A percentile compares a stretch with the other conserved stretches of the same genome.
Evolutionary conservation across 202 grass and related monocot genomes (phyloP).

Genomic region (Panicum hallii): DNA sequence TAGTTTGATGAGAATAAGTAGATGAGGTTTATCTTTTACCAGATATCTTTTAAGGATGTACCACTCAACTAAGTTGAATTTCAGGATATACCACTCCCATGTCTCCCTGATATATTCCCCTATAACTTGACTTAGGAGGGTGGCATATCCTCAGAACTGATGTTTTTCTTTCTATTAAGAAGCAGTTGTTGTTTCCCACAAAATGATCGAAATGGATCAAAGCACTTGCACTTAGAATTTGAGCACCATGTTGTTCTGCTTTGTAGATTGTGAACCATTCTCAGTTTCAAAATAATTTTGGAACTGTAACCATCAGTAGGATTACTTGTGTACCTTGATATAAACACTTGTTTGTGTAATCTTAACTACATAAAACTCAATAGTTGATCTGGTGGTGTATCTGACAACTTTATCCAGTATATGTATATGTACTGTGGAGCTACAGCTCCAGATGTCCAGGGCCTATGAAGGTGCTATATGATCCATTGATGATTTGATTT

Average conservation of each 20-base stretch:
- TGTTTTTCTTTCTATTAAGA: not conserved
- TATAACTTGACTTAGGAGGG: not conserved
- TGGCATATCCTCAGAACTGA: not conserved
- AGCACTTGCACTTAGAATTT: not conserved
- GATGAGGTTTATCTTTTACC: constrained; percentile 1
- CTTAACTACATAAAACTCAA: not conserved
- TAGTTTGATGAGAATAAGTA: constrained; percentile 13
- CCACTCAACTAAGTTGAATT: not conserved
- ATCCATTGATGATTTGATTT: not conserved
- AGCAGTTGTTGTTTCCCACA: not conserved
- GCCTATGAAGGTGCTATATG: constrained; percentile 23
- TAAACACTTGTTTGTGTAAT: not conserved
- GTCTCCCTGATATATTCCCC: not conserved
- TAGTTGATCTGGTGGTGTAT: not conserved
- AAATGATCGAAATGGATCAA: not conserved
- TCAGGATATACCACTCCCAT: not conserved
- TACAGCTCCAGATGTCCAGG: constrained; percentile 22
- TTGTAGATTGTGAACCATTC: not conserved
- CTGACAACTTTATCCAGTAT: not conserved
- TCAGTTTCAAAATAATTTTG: not conserved
- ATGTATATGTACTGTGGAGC: not conserved
- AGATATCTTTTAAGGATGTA: constrained; percentile 12
- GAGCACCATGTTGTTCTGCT: not conserved
- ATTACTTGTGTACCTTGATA: not conserved
- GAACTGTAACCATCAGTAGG: not conserved